Base-by-base conservation (phyloP, 768 basidiomycete species). In the Agaricus bisporus region DNA sequence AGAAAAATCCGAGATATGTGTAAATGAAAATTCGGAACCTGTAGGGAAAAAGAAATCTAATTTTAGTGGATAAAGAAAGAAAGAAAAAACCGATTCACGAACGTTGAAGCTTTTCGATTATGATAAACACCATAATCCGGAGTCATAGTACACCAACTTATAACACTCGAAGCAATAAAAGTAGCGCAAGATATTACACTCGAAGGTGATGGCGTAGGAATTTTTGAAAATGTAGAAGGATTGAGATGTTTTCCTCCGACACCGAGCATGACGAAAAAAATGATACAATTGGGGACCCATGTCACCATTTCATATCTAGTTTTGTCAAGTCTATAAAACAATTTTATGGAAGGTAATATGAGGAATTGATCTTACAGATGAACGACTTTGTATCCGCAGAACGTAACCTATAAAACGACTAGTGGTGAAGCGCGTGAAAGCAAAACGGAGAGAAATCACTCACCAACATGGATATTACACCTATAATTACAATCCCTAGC, bases 271-370 rank as follows among this genome's bases (percentile, higher is more conserved):
- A 86, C 74, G 25, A 86, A 63, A 64, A 85, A 84, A 12, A 79
- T 74, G 39, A 90, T 64, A 7, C 80, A 66, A 39, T 82, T 78
- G 0, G 88, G 88, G 7, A 88, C 69, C 87, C 88, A 89, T 4
- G 81, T 70, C 8, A 82, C 63, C 18, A 77, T 80, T 58, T 87
- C 87, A 47, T 71, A 75, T 66, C 70, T 73, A 48, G 35, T n/a
- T 25, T 25, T 6, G 36, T 8, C 8, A 14, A 10, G 35, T n/a
- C 36, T 18, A 26, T 17, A 25, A 7, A 29, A 12, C 18, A 15
- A 48, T 22, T 32, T 36, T 12, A 11, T 4, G 17, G 14, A 28
- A 26, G 41, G 42, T 18, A 25, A 25, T 26, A 37, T 17, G 9
- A n/a, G 37, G 7, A 35, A 28, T 36, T 12, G 18, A 20, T 39